A percentile compares a stretch with the other conserved stretches of the same genome.
phyloP scores from a whole-genome alignment of 1,284 basidiomycete species.

The Apiotrichum gracile region DNA sequence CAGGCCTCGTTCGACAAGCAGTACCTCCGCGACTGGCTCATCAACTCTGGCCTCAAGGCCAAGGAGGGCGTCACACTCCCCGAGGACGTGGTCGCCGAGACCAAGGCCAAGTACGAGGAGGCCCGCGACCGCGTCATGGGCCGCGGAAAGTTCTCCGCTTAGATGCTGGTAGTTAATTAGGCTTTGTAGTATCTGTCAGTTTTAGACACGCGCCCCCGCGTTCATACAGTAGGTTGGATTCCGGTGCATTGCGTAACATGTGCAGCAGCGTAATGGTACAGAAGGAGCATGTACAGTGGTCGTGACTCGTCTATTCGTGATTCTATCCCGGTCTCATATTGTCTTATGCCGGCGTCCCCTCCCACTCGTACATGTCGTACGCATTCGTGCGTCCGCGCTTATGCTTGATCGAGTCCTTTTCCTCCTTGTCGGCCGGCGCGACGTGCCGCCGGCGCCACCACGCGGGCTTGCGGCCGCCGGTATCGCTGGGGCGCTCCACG shows the following conservation, averaged over 20 bases:
- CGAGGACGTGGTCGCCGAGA: slow-evolving; percentile 68
- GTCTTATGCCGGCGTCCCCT: slow-evolving; percentile 28
- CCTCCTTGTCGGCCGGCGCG: neutral
- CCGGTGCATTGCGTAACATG: too few species aligned
- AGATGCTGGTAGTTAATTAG: neutral
- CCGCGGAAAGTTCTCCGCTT: slow-evolving; percentile 26
- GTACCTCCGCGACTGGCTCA: slow-evolving; percentile 86
- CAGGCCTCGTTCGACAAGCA: slow-evolving; percentile 98
- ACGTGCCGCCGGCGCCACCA: slow-evolving; percentile 14
- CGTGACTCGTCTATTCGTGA: too few species aligned
- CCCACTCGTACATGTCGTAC: slow-evolving; percentile 42
- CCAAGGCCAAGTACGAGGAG: slow-evolving; percentile 69
- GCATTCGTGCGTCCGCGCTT: slow-evolving; percentile 40
- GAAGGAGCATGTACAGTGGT: too few species aligned
- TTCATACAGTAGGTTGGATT: too few species aligned
- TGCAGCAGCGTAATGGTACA: too few species aligned
- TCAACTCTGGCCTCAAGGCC: slow-evolving; percentile 63
- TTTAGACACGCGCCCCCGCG: neutral
- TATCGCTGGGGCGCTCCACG: slow-evolving; percentile 10
- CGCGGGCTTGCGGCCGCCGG: neutral
- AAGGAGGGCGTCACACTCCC: slow-evolving; percentile 71
- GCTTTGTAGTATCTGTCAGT: too few species aligned
- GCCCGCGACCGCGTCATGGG: slow-evolving; percentile 65
- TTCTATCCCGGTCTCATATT: too few species aligned
- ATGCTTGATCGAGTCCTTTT: slow-evolving; percentile 24